Evolutionary conservation across 1,139 yeast genomes (phyloP).

Genomic region (Petasospora rhodanensis): DNA sequence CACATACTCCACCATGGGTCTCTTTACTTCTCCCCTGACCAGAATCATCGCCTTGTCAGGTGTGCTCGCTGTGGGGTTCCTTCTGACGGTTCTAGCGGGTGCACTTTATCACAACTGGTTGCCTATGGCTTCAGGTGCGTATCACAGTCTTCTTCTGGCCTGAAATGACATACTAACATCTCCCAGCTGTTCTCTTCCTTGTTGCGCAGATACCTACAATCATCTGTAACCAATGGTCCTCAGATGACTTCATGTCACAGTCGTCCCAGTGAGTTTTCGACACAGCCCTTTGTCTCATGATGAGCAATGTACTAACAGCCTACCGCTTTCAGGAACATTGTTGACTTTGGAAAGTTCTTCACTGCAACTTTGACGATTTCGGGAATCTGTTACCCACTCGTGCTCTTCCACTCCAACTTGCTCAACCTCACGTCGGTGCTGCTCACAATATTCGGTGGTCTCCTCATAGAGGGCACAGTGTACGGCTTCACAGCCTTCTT

Average conservation of each 20-base stretch:
- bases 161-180: conserved; percentile 1
- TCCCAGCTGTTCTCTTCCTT: conserved; percentile 11
- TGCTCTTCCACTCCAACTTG: conserved; percentile 59
- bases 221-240: conserved; percentile 37
- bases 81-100: conserved; percentile 73
- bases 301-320: conserved; percentile 4
- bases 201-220: conserved; percentile 70
- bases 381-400: conserved; percentile 58
- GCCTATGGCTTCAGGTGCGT: conserved; percentile 47
- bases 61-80: conserved; percentile 72
- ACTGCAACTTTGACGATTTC: conserved; percentile 64
- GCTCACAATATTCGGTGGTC: conserved; percentile 67
- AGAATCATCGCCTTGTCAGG: conserved; percentile 71
- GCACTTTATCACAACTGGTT: conserved; percentile 64
- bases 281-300: neutral
- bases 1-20: conserved; percentile 7
- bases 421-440: conserved; percentile 55
- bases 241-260: conserved; percentile 47
- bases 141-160: too few relatives aligned
- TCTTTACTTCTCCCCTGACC: conserved; percentile 51
- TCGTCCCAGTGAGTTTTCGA: conserved; percentile 30
- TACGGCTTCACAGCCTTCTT: conserved; percentile 69
- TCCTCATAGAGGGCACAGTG: conserved; percentile 67
- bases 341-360: conserved; percentile 63
- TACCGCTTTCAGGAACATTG: conserved; percentile 29